A percentile compares a stretch with the other conserved stretches of the same genome.
Conservation (phyloP, 2,329 filamentous ascomycete genomes). For the Monosporascus sp. region DNA sequence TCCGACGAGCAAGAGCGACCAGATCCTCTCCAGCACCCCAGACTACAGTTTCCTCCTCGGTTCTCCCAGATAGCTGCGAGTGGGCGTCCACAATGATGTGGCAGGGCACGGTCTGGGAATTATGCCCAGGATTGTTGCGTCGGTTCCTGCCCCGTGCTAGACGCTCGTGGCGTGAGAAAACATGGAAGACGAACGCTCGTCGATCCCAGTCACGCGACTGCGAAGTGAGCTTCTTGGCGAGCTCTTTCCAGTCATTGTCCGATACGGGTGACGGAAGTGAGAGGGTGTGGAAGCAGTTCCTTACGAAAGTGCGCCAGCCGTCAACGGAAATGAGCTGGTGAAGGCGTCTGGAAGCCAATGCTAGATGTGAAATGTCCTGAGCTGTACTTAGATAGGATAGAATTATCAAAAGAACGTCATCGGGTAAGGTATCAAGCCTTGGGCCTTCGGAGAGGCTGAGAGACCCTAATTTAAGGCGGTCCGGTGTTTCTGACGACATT, state of each 20-base stretch:
- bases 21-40: slow-evolving; percentile 49
- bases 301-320: slow-evolving; percentile 48
- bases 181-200: slow-evolving; percentile 35
- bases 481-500: background rate
- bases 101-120: slow-evolving; percentile 33
- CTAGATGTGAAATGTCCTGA: slow-evolving; percentile 39
- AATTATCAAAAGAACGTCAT: slow-evolving; percentile 46
- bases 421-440: slow-evolving; percentile 38
- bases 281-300: slow-evolving; percentile 37
- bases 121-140: background rate
- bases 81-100: slow-evolving; percentile 43
- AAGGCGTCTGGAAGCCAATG: slow-evolving; percentile 32
- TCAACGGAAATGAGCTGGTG: slow-evolving; percentile 32
- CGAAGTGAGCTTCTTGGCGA: slow-evolving; percentile 43
- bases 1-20: slow-evolving; percentile 34
- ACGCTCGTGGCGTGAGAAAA: slow-evolving; percentile 15
- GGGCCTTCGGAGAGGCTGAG: slow-evolving; percentile 10
- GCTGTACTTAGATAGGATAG: slow-evolving; percentile 43
- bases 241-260: slow-evolving; percentile 18
- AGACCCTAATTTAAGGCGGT: slow-evolving; percentile 6
- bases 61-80: slow-evolving; percentile 26
- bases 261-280: slow-evolving; percentile 20
- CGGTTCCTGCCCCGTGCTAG: background rate
- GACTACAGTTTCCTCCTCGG: slow-evolving; percentile 38
- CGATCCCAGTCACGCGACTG: slow-evolving; percentile 50